Percentiles rank a stretch among this genome's conserved stretches.
Conservation (phyloP, 2,329 filamentous ascomycete species). For the Byssothecium circinans region DNA sequence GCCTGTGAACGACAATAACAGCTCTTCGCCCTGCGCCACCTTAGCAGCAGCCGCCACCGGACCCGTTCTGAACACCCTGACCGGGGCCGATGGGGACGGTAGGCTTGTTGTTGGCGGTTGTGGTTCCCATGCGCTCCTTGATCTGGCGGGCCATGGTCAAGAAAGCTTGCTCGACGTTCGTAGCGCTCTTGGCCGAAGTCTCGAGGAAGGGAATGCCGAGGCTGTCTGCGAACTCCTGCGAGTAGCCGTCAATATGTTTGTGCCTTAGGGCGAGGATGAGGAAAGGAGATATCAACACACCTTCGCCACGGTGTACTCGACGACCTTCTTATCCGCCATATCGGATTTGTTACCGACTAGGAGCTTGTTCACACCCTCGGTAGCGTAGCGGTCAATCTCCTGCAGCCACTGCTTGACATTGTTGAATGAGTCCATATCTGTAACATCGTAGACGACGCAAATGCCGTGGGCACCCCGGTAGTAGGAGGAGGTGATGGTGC, state of each 20-base stretch:
- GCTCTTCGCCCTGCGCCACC: conserved; percentile 28
- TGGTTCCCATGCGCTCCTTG: conserved; percentile 99
- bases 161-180: conserved; percentile 99
- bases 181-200: conserved; percentile 99
- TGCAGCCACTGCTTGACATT: conserved; percentile 99
- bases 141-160: conserved; percentile 99
- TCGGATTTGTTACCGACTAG: conserved; percentile 99
- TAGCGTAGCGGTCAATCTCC: conserved; percentile 98
- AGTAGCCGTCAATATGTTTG: conserved; percentile 17
- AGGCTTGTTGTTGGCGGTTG: conserved; percentile 96
- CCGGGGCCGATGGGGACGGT: conserved; percentile 95
- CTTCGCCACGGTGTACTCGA: conserved; percentile 99
- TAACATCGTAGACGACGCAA: conserved; percentile 99
- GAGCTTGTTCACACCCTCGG: conserved; percentile 98
- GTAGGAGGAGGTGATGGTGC: conserved; percentile 99
- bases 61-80: conserved; percentile 87
- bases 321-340: conserved; percentile 99
- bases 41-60: conserved; percentile 89
- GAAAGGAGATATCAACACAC: conserved; percentile 55
- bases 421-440: conserved; percentile 99
- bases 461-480: conserved; percentile 99
- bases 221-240: conserved; percentile 96
- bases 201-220: conserved; percentile 99
- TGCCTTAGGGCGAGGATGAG: neutral
- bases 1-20: conserved; percentile 19